Percentiles rank a stretch among this genome's conserved stretches.
phyloP scores from a whole-genome alignment of 1,284 basidiomycete genomes.

The Cutaneotrichosporon spelunceum region DNA sequence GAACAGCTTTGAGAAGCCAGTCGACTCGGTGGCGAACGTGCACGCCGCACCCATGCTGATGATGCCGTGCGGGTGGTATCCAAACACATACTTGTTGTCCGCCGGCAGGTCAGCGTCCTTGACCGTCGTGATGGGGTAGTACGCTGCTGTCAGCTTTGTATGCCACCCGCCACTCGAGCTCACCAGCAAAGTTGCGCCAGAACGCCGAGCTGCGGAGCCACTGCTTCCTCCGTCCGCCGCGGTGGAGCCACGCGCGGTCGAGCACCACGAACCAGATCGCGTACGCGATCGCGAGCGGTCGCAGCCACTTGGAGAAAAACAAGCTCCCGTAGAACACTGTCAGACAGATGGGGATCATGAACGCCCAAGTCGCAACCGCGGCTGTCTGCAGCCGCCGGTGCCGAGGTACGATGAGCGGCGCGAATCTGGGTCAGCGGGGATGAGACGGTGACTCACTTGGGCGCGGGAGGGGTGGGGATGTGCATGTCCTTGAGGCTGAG shows the following conservation, averaged over 20 bases:
- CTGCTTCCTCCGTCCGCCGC: slow-evolving; percentile 70
- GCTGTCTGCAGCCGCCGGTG: slow-evolving; percentile 73
- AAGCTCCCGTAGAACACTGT: slow-evolving; percentile 73
- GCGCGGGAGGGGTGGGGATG: not conserved
- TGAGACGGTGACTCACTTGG: slow-evolving; percentile 4
- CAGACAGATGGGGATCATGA: slow-evolving; percentile 67
- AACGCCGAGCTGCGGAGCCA: slow-evolving; percentile 67
- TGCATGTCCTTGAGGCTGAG: slow-evolving; percentile 4
- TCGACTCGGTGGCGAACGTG: slow-evolving; percentile 91
- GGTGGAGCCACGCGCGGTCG: slow-evolving; percentile 67
- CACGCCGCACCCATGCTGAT: slow-evolving; percentile 86
- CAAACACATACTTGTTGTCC: slow-evolving; percentile 90
- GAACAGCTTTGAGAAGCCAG: slow-evolving; percentile 82
- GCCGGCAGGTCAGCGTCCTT: slow-evolving; percentile 81
- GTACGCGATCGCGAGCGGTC: slow-evolving; percentile 74
- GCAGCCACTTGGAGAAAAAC: slow-evolving; percentile 59
- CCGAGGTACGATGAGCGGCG: slow-evolving; percentile 48
- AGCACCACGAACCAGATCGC: slow-evolving; percentile 69
- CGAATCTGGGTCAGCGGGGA: slow-evolving; percentile 38
- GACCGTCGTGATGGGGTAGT: slow-evolving; percentile 64
- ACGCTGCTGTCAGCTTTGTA: slow-evolving; percentile 65
- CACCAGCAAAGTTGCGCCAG: slow-evolving; percentile 60
- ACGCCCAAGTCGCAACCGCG: slow-evolving; percentile 81
- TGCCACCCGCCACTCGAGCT: too few species aligned
- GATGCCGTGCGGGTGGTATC: slow-evolving; percentile 96